Evolutionary conservation across 345 rosid genomes (phyloP).

Genomic region (Brassica incana): DNA sequence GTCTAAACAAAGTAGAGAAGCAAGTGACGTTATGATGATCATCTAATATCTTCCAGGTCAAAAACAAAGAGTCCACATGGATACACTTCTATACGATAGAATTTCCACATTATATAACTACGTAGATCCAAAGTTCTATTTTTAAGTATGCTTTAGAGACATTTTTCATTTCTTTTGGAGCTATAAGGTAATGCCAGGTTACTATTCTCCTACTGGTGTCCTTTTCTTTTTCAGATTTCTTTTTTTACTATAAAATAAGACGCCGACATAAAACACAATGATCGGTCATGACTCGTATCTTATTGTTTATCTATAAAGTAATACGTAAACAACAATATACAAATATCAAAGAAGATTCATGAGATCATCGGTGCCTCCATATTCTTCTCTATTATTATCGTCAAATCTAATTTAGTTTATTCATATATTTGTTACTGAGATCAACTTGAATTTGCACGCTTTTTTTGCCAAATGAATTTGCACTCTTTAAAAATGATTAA

Average conservation of each 20-base stretch:
- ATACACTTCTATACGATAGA: conserved; percentile 16
- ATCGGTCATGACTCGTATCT: conserved; percentile 38
- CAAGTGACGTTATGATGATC: conserved; percentile 41
- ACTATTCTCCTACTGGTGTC: conserved; percentile 14
- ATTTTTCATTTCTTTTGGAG: conserved; percentile 24
- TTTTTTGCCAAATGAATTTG: too few species aligned
- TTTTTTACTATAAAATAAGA: conserved; percentile 29
- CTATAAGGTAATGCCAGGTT: conserved; percentile 33
- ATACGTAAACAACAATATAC: conserved; percentile 29
- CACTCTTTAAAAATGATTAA: background rate
- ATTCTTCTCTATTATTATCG: background rate
- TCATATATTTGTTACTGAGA: background rate
- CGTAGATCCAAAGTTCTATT: conserved; percentile 28
- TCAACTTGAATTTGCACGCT: background rate
- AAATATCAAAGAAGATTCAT: conserved; percentile 37
- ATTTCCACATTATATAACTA: conserved; percentile 9
- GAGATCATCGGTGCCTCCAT: conserved; percentile 27
- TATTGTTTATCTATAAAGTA: conserved; percentile 34
- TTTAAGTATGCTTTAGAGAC: conserved; percentile 25
- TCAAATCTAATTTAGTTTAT: conserved; percentile 13
- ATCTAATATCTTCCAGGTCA: conserved; percentile 36
- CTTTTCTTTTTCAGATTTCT: conserved; percentile 8
- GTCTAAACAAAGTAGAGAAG: conserved; percentile 29
- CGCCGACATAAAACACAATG: conserved; percentile 41
- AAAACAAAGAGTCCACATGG: conserved; percentile 34